These are phyloP conservation scores for Cercophora scortea DNA, from an alignment of 495 filamentous ascomycete genomes.

Conservation along the genomic window DNA sequence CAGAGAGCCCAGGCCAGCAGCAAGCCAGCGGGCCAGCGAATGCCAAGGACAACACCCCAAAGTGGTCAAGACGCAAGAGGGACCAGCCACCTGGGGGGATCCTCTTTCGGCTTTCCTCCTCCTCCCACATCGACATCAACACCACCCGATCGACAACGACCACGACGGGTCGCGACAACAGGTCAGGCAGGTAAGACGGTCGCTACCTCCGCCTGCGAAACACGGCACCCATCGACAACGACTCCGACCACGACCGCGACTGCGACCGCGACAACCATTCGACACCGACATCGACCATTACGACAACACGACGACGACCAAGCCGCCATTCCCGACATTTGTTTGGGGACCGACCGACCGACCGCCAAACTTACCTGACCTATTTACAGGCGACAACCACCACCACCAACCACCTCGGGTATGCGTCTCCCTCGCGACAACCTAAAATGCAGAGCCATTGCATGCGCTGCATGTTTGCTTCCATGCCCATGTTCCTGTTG, in stretches of 20 bases:
- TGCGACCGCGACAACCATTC: neutral
- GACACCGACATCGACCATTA: neutral
- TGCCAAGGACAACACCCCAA: constrained; percentile 16
- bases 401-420: neutral
- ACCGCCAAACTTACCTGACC: neutral
- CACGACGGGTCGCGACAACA: neutral
- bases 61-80: neutral
- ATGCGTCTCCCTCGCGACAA: neutral
- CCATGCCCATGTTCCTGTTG: constrained; percentile 2
- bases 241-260: neutral
- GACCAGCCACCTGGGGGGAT: neutral
- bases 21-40: neutral
- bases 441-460: constrained; percentile 4
- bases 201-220: constrained; percentile 6
- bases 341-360: constrained; percentile 4
- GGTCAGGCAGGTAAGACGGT: constrained; percentile 12
- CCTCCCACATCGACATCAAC: constrained; percentile 11
- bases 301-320: too few relatives aligned
- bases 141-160: constrained; percentile 6
- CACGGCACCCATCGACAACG: constrained; percentile 1
- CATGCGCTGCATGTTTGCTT: neutral
- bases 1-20: too few relatives aligned
- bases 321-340: too few relatives aligned
- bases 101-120: neutral
- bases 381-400: too few relatives aligned